Evolutionary conservation across 2,329 filamentous ascomycete species (phyloP).

Genomic region (Taxawa tesnikishii): DNA sequence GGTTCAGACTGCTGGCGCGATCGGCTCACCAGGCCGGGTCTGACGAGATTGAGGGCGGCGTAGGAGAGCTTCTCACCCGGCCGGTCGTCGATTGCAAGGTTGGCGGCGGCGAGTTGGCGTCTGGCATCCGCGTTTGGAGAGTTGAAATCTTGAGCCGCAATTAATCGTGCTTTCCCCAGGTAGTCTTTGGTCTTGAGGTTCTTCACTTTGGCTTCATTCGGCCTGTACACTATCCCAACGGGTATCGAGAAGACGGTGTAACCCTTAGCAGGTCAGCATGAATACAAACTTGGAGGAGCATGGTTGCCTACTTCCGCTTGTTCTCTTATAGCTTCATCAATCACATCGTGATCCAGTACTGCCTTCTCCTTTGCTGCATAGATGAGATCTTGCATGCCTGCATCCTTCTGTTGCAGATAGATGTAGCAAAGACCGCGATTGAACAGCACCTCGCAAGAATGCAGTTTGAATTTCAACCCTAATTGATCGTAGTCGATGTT

Average conservation of each 20-base stretch:
- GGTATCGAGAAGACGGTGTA: slow-evolving; percentile 99
- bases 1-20: slow-evolving; percentile 74
- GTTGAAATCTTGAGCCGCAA: slow-evolving; percentile 49
- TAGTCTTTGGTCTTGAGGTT: slow-evolving; percentile 98
- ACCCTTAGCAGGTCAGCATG: slow-evolving; percentile 45
- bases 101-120: slow-evolving; percentile 11
- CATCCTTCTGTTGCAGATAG: slow-evolving; percentile 82
- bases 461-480: slow-evolving; percentile 89
- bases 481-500: slow-evolving; percentile 97
- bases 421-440: slow-evolving; percentile 96
- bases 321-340: slow-evolving; percentile 90
- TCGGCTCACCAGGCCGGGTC: slow-evolving; percentile 66
- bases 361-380: slow-evolving; percentile 94
- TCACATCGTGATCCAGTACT: slow-evolving; percentile 91
- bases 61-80: slow-evolving; percentile 77
- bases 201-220: slow-evolving; percentile 95
- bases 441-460: slow-evolving; percentile 95
- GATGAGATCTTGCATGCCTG: slow-evolving; percentile 78
- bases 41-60: slow-evolving; percentile 85
- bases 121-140: slow-evolving; percentile 12
- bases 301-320: slow-evolving; percentile 62
- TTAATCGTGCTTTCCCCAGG: slow-evolving; percentile 84
- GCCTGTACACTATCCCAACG: slow-evolving; percentile 86
- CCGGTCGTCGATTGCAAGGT: slow-evolving; percentile 60
- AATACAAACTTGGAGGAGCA: neutral